Conservation (phyloP, 148 eudicot species). For the Heliosperma pusillum region DNA sequence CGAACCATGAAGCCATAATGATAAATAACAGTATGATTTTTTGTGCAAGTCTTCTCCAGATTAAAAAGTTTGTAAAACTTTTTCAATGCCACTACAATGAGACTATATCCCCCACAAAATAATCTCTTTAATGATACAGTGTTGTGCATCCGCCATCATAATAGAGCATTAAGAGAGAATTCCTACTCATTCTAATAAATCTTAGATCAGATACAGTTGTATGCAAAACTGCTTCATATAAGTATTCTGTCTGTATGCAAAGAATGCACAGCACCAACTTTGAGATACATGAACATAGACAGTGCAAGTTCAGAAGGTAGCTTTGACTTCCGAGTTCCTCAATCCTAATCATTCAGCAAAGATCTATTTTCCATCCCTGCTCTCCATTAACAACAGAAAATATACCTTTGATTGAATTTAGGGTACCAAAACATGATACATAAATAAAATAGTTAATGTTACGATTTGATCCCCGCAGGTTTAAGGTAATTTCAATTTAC, state of each 20-base stretch:
- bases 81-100: not conserved
- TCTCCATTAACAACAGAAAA: not conserved
- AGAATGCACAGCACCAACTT: too few relatives aligned
- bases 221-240: too few relatives aligned
- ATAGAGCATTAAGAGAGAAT: not conserved
- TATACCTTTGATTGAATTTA: not conserved
- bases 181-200: not conserved
- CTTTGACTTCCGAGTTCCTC: too few relatives aligned
- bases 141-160: not conserved
- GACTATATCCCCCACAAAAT: not conserved
- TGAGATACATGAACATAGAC: too few relatives aligned
- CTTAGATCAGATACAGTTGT: too few relatives aligned
- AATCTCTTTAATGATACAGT: not conserved
- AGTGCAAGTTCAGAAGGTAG: too few relatives aligned
- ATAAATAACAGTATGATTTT: conserved; percentile 17
- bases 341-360: too few relatives aligned
- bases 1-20: conserved; percentile 5
- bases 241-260: too few relatives aligned
- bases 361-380: not conserved
- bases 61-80: not conserved
- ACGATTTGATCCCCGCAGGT: too few relatives aligned
- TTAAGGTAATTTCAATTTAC: too few relatives aligned
- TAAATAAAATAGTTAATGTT: too few relatives aligned
- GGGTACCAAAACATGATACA: not conserved
- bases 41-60: not conserved